Evolutionary conservation across 305 asterid species (phyloP).

Genomic region (Lippia alba): DNA sequence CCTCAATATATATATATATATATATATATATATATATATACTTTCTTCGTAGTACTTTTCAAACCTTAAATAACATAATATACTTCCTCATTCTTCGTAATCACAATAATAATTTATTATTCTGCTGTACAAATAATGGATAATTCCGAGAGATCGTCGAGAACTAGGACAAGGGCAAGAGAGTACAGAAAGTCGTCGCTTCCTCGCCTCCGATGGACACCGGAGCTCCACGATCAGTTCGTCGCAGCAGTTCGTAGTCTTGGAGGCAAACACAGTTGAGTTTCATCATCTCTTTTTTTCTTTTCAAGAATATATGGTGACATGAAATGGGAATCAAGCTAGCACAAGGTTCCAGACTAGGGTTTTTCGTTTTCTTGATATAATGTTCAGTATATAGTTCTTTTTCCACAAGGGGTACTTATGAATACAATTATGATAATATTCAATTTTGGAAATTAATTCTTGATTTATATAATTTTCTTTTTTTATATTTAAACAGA

Average conservation of each 20-base stretch:
- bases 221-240: constrained; percentile 62
- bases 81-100: background rate
- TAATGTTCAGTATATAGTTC: background rate
- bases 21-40: too few relatives aligned
- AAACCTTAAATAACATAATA: background rate
- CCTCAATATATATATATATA: too few relatives aligned
- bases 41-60: constrained; percentile 1
- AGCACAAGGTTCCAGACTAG: too few relatives aligned
- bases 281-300: too few relatives aligned
- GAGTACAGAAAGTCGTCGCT: constrained; percentile 52
- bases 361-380: too few relatives aligned
- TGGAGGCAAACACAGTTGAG: constrained; percentile 69
- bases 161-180: constrained; percentile 36
- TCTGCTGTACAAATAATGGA: constrained; percentile 31
- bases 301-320: too few relatives aligned
- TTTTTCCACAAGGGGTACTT: background rate
- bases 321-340: too few relatives aligned
- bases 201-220: constrained; percentile 74
- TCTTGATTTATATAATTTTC: background rate
- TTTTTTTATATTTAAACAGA: constrained; percentile 34
- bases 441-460: background rate
- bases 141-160: constrained; percentile 6
- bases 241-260: constrained; percentile 55
- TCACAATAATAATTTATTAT: constrained; percentile 9
- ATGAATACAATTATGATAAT: too few relatives aligned